Evolutionary conservation across 306 rosid genomes (phyloP).

Genomic region (Calophaca sinica): DNA sequence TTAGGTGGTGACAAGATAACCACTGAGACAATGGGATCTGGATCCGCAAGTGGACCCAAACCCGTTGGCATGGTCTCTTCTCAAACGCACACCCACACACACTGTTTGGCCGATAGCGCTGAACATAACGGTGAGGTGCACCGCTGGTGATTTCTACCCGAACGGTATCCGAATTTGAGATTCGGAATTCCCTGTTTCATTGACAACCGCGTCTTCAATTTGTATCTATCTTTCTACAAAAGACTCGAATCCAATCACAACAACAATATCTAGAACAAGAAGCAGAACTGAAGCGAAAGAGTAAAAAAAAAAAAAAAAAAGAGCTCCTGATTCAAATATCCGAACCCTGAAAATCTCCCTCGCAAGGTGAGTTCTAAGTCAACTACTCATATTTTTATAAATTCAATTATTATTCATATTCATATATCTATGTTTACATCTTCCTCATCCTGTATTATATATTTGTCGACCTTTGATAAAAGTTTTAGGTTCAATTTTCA

Average conservation of each 20-base stretch:
- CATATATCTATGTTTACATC: background rate
- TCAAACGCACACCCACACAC: background rate
- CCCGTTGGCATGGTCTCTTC: background rate
- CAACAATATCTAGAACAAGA: background rate
- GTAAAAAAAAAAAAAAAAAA: background rate
- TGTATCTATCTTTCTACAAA: background rate
- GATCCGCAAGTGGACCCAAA: conserved; percentile 35
- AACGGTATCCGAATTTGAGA: background rate
- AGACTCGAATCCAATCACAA: background rate
- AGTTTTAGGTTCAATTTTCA: background rate
- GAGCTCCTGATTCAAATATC: background rate
- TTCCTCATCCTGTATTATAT: background rate
- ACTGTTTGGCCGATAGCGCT: no score
- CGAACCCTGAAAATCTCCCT: conserved; percentile 17
- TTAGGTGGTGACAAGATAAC: background rate
- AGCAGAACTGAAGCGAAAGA: background rate
- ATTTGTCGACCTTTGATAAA: background rate
- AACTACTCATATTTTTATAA: background rate
- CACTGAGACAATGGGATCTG: background rate
- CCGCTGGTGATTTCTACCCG: conserved; percentile 24
- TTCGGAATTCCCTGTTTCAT: conserved; percentile 53
- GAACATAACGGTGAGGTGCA: background rate
- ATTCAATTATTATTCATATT: background rate
- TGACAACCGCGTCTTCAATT: background rate
- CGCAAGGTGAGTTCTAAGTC: conserved; percentile 45